phyloP scores from a whole-genome alignment of 2,329 filamentous ascomycete genomes.

The Aciculosporium take region DNA sequence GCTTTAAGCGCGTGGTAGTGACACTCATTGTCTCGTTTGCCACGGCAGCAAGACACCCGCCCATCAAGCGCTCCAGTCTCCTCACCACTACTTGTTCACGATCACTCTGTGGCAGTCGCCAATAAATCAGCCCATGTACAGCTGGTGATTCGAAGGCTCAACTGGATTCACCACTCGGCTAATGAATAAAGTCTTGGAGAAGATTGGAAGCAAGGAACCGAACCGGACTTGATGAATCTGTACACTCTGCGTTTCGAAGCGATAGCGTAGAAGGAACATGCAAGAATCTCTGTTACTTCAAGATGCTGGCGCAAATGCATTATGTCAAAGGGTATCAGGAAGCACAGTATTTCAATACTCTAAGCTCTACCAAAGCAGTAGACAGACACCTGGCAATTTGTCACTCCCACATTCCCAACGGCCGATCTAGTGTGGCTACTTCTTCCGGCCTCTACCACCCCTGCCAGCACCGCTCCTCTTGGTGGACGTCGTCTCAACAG shows the following conservation, averaged over 20 bases:
- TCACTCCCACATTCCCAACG: neutral
- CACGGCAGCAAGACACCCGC: neutral
- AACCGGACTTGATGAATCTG: too few species aligned
- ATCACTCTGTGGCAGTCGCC: too few species aligned
- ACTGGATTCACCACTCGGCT: too few species aligned
- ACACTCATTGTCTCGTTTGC: constrained; percentile 1
- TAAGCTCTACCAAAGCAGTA: neutral
- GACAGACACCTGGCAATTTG: neutral
- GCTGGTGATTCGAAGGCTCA: too few species aligned
- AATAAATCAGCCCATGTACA: too few species aligned
- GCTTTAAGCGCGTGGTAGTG: too few species aligned
- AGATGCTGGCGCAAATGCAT: neutral
- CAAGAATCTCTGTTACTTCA: neutral
- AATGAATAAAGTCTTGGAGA: too few species aligned
- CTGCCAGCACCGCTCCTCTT: constrained; percentile 26
- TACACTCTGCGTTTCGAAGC: too few species aligned
- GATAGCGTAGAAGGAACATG: neutral
- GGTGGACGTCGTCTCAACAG: constrained; percentile 23
- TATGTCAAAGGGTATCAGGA: neutral
- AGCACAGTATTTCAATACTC: neutral
- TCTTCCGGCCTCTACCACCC: constrained; percentile 29
- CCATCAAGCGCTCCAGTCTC: neutral
- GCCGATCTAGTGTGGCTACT: constrained; percentile 9
- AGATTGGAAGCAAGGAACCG: too few species aligned
- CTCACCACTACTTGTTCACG: neutral